Evolutionary conservation across 495 filamentous ascomycete species (phyloP).

Genomic region (Hypomontagnella submonticulosa): DNA sequence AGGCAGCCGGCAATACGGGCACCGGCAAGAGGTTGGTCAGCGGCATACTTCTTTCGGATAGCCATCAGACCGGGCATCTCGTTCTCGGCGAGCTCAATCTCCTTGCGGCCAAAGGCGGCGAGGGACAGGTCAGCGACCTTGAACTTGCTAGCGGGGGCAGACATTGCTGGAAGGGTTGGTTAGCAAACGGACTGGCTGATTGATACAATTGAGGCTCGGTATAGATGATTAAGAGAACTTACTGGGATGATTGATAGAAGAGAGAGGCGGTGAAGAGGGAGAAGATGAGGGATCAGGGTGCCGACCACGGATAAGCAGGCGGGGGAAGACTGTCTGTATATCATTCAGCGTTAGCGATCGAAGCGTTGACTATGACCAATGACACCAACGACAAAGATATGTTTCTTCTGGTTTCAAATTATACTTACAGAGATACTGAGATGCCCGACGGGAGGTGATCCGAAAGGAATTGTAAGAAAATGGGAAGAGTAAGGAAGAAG

Average conservation of each 20-base stretch:
- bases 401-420: not conserved
- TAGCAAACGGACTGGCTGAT: slow-evolving; percentile 4
- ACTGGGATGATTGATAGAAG: slow-evolving; percentile 25
- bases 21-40: slow-evolving; percentile 92
- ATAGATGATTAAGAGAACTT: slow-evolving; percentile 7
- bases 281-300: slow-evolving; percentile 13
- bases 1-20: slow-evolving; percentile 93
- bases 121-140: slow-evolving; percentile 99
- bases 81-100: slow-evolving; percentile 98
- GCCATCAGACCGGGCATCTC: slow-evolving; percentile 99
- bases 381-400: not conserved
- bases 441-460: slow-evolving; percentile 19
- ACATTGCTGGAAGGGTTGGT: slow-evolving; percentile 53
- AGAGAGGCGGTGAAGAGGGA: slow-evolving; percentile 31
- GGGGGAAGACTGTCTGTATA: slow-evolving; percentile 19
- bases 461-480: slow-evolving; percentile 10
- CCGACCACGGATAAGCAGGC: slow-evolving; percentile 19
- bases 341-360: slow-evolving; percentile 20
- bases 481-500: slow-evolving; percentile 14
- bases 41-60: slow-evolving; percentile 88
- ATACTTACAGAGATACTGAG: slow-evolving; percentile 23
- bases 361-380: not conserved
- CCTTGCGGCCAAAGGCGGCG: slow-evolving; percentile 97
- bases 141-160: slow-evolving; percentile 90
- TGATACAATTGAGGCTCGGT: slow-evolving; percentile 2